Evolutionary conservation across 176 grass and related monocot genomes (phyloP).

Genomic region (Ampelocalamus luodianensis): DNA sequence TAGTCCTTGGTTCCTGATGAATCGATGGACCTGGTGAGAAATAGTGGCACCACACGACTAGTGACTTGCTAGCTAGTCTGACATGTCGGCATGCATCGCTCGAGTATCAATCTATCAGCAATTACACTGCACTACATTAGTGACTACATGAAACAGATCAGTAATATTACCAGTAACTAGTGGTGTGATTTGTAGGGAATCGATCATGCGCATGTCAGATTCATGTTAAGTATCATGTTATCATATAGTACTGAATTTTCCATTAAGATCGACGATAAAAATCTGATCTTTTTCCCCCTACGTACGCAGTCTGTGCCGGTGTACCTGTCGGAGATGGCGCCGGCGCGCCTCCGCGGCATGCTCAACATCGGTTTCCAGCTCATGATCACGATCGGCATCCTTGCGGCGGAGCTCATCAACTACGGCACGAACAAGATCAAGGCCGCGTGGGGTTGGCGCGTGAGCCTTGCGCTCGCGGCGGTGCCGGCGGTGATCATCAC

Average conservation of each 20-base stretch:
- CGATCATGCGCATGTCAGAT: no score
- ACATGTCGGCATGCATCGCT: background rate
- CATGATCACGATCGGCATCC: slow-evolving; percentile 97
- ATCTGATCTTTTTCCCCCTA: background rate
- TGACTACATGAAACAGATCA: background rate
- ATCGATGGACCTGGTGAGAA: background rate
- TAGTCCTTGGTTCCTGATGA: no score
- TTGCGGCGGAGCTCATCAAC: slow-evolving; percentile 82
- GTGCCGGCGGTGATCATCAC: slow-evolving; percentile 89
- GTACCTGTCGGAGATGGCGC: slow-evolving; percentile 98
- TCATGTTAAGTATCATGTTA: background rate
- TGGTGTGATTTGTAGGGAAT: background rate
- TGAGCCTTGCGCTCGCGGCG: slow-evolving; percentile 83
- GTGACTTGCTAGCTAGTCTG: no score
- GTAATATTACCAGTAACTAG: background rate
- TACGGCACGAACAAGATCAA: slow-evolving; percentile 89
- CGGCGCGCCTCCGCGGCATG: slow-evolving; percentile 82
- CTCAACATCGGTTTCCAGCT: slow-evolving; percentile 99
- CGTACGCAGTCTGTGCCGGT: slow-evolving; percentile 79
- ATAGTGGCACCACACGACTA: background rate
- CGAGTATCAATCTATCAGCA: background rate
- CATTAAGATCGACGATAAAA: background rate
- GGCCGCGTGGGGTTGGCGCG: slow-evolving; percentile 80
- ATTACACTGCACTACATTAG: background rate
- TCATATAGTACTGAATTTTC: background rate